Base-by-base conservation (phyloP, 768 basidiomycete genomes). In the Harrya chromipes region DNA sequence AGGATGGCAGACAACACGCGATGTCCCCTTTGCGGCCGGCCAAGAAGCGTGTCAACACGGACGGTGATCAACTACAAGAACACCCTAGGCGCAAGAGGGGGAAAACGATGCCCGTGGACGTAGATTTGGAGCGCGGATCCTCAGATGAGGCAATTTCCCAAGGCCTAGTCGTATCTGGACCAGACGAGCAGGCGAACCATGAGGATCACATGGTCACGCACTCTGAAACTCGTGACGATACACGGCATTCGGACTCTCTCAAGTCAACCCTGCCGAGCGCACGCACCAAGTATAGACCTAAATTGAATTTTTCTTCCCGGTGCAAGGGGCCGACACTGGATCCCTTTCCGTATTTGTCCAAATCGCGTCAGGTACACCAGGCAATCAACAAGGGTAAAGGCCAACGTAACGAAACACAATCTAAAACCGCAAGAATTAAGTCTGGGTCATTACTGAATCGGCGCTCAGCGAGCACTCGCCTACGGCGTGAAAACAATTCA, bases 11-110 rank as follows among this genome's bases (percentile, higher is more conserved):
- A 6, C 44, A 45, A n/a, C 37, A 40, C 16, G 64, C 65, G 44
- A 60, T 61, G 44, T 73, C 76, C 5, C 73, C 76, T 43, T 67
- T 72, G 66, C 70, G 75, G 53, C 63, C 58, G 23, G 67, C 75
- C 20, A 72, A 61, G 56, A 84, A 84, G 66, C 80, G 83, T 55
- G 66, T 70, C 51, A 72, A 62, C 29, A 64, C 68, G 33, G 63
- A 61, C 31, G 58, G 29, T 49, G 56, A 62, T 50, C 49, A 34
- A 39, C 46, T 56, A 17, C 43, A 54, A 50, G 60, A 59, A 56
- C 46, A 46, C 13, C 59, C 29, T 37, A 58, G 49, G 19, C 61
- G 56, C 43, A 72, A 74, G 51, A 70, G 62, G 57, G 66, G 65
- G 31, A 72, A 69, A 56, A 58, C 36, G 3, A 42, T 43, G 47